Evolutionary conservation across 345 rosid species (phyloP), one percentile per base, ranked within the genome.

Genomic region (Psidium guajava): DNA sequence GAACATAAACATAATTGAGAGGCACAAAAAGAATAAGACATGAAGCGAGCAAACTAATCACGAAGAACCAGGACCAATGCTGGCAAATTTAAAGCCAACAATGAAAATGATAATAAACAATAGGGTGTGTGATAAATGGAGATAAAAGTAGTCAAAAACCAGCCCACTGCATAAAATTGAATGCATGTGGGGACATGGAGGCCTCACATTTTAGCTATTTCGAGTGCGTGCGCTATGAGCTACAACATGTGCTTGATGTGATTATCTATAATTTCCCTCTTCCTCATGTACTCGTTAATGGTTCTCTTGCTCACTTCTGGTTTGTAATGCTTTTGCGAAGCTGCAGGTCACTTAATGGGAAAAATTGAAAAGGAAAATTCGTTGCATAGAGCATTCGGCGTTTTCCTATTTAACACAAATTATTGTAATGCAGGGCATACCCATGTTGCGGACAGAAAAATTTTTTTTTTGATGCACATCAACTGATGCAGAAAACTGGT

Each of bases 341-440:
- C 57, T 88, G 89, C 93, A 97, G 98, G 99, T 91, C 99, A 97
- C 91, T 87, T 97, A 88, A 93, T 95, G 99, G 98, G 96, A 89
- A 96, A 97, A 86, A 94, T 97, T 57, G 92, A 92, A 89, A 89
- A 95, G 87, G 94, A 90, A 84, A 92, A 93, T 84, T 82, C 94
- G 89, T 93, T 96, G 84, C 99, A 94, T 88, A 95, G 99, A 88
- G 99, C 99, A 53, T 97, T 97, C 88, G 96, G 99, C 81, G 99
- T 97, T 18, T 97, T 97, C 88, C 89, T 97, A 84, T 96, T 96
- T 85, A 97, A 96, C 95, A 90, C 99, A 27, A 97, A 95, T 82
- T 94, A 95, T 73, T 58, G 42, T 42, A 8, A 36, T 84, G 8
- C 75, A 28, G 44, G 16, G 75, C 5, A 64, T 64, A 28, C 75